These are phyloP conservation scores for Ordospora colligata DNA, from an alignment of 371 early-diverging fungal genomes.

Conservation along the genomic window DNA sequence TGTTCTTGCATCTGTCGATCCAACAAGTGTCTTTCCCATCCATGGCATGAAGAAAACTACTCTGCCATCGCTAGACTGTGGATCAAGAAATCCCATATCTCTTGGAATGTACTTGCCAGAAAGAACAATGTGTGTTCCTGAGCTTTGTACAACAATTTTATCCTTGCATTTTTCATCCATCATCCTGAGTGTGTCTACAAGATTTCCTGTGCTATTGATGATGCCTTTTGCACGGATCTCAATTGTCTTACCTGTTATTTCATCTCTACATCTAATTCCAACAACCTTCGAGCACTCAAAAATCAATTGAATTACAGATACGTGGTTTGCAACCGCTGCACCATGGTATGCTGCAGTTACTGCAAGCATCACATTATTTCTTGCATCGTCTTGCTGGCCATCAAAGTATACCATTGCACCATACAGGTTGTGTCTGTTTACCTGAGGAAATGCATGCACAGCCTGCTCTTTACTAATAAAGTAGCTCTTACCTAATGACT, in stretches of 20 bases:
- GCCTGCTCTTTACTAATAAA: conserved; percentile 73
- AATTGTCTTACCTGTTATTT: conserved; percentile 75
- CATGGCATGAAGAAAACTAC: conserved; percentile 96
- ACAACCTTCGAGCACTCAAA: conserved; percentile 68
- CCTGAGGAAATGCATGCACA: conserved; percentile 81
- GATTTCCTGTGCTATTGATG: conserved; percentile 80
- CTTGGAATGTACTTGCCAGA: conserved; percentile 79
- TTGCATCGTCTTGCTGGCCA: conserved; percentile 89
- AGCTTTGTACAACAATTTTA: conserved; percentile 80
- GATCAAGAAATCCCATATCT: conserved; percentile 90
- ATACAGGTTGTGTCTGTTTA: conserved; percentile 73
- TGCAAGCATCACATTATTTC: conserved; percentile 88
- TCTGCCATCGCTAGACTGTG: conserved; percentile 86
- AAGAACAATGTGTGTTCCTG: conserved; percentile 88
- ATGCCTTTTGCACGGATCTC: conserved; percentile 77
- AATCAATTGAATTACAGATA: conserved; percentile 71
- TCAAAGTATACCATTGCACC: conserved; percentile 94
- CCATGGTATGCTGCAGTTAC: conserved; percentile 83
- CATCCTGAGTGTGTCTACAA: conserved; percentile 69
- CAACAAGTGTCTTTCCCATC: conserved; percentile 90
- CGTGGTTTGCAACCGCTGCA: conserved; percentile 84
- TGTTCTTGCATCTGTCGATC: conserved; percentile 86
- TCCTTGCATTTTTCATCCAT: conserved; percentile 68
- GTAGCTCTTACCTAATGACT: conserved; percentile 75
- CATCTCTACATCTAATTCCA: conserved; percentile 75